Percentiles rank a stretch among this genome's conserved stretches.
phyloP scores from a whole-genome alignment of 2,329 filamentous ascomycete genomes.

The Diatrype stigma region DNA sequence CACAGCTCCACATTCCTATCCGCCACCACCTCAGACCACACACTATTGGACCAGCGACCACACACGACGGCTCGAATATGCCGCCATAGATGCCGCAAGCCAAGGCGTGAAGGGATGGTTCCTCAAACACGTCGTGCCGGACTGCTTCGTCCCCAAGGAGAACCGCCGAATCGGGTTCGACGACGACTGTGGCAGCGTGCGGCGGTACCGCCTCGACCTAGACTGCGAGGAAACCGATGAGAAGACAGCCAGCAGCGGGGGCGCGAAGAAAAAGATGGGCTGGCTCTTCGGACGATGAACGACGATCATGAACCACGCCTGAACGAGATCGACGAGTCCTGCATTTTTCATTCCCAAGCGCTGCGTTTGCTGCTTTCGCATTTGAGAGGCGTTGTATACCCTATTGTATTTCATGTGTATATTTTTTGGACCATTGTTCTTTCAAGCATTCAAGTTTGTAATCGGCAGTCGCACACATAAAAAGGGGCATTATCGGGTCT shows the following conservation, averaged over 20 bases:
- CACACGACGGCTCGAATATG: slow-evolving; percentile 60
- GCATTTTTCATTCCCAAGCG: background rate
- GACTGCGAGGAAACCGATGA: slow-evolving; percentile 39
- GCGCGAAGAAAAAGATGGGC: background rate
- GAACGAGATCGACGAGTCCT: background rate
- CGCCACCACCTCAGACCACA: slow-evolving; percentile 53
- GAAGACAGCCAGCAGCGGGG: slow-evolving; percentile 6
- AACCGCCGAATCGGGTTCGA: slow-evolving; percentile 51
- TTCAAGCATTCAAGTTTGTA: no score
- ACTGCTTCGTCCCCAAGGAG: slow-evolving; percentile 53
- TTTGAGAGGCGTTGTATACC: background rate
- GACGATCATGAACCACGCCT: background rate
- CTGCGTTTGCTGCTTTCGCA: background rate
- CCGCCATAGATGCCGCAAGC: slow-evolving; percentile 60
- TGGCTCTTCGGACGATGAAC: background rate
- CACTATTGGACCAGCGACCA: slow-evolving; percentile 65
- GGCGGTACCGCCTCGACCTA: slow-evolving; percentile 57
- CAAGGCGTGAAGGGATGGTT: slow-evolving; percentile 59
- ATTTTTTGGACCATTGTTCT: no score
- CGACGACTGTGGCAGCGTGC: slow-evolving; percentile 59
- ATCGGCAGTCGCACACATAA: no score
- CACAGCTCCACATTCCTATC: slow-evolving; percentile 23
- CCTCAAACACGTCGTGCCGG: slow-evolving; percentile 52
- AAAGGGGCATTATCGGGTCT: no score
- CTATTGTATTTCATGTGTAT: background rate